Conservation (phyloP, 169 alveolate species). For the Plasmodium blacklocki region DNA sequence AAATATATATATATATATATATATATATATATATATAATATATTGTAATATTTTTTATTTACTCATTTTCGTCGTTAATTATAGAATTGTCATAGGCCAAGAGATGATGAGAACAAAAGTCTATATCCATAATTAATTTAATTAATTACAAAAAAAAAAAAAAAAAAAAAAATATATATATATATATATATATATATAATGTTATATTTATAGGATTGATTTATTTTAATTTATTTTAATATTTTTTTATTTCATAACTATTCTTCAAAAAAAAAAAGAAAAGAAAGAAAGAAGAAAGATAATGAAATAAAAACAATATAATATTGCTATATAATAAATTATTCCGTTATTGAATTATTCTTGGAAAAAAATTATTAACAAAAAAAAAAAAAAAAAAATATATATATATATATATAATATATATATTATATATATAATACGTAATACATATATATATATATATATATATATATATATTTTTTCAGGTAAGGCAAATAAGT, state of each 20-base stretch:
- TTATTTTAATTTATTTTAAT: background rate
- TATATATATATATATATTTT: no score
- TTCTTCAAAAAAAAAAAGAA: background rate
- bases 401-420: no score
- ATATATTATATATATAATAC: no score
- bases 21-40: background rate
- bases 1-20: background rate
- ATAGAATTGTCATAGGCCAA: conserved; percentile 62
- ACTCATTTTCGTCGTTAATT: conserved; percentile 36
- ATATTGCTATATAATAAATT: no score
- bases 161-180: background rate
- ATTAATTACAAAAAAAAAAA: background rate
- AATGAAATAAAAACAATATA: background rate
- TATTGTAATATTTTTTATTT: background rate
- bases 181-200: conserved; percentile 2
- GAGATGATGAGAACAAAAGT: conserved; percentile 52
- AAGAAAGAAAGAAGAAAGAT: background rate
- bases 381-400: no score
- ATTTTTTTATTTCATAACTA: background rate
- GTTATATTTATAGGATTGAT: background rate
- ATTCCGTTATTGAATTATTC: no score
- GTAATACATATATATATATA: no score
- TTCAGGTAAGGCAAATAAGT: no score
- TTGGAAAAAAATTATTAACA: no score
- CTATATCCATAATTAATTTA: conserved; percentile 27